These are phyloP conservation scores for Venturia effusa DNA, from an alignment of 2,329 filamentous ascomycete genomes.

Conservation along the genomic window DNA sequence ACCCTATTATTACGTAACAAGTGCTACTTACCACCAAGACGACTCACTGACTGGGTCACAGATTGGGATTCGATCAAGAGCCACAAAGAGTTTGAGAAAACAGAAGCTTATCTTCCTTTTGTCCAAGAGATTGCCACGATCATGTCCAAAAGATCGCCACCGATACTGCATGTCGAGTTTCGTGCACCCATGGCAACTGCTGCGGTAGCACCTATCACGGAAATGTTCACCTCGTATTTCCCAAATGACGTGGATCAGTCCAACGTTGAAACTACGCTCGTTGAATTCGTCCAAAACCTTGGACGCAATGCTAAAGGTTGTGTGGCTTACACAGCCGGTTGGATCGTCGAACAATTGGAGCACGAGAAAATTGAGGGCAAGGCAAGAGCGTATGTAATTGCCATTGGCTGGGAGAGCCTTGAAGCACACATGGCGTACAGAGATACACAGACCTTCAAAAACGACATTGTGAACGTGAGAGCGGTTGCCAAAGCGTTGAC, in stretches of 20 bases:
- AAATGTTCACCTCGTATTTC: slow-evolving; percentile 37
- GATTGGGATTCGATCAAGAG: slow-evolving; percentile 32
- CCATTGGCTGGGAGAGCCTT: slow-evolving; percentile 41
- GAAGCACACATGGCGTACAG: slow-evolving; percentile 38
- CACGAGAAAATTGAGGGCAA: slow-evolving; percentile 18
- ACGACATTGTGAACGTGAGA: slow-evolving; percentile 31
- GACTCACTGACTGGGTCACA: slow-evolving; percentile 15
- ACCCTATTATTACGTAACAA: background rate
- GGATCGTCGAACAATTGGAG: slow-evolving; percentile 25
- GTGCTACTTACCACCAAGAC: background rate
- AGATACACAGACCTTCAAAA: slow-evolving; percentile 34
- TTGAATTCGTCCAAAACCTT: slow-evolving; percentile 27
- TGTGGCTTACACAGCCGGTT: slow-evolving; percentile 21
- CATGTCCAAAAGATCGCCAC: slow-evolving; percentile 16
- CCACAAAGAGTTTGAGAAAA: slow-evolving; percentile 31
- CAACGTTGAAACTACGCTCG: slow-evolving; percentile 23
- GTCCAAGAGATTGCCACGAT: slow-evolving; percentile 21
- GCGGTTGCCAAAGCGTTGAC: slow-evolving; percentile 31
- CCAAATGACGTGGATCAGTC: slow-evolving; percentile 21
- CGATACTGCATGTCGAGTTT: slow-evolving; percentile 27
- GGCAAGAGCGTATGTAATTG: slow-evolving; percentile 32
- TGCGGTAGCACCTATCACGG: slow-evolving; percentile 36
- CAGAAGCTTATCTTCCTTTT: slow-evolving; percentile 29
- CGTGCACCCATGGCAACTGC: slow-evolving; percentile 17
- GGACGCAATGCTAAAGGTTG: slow-evolving; percentile 21